phyloP scores from a whole-genome alignment of 352 stramenopile species.

The Phytopythium aichiense region DNA sequence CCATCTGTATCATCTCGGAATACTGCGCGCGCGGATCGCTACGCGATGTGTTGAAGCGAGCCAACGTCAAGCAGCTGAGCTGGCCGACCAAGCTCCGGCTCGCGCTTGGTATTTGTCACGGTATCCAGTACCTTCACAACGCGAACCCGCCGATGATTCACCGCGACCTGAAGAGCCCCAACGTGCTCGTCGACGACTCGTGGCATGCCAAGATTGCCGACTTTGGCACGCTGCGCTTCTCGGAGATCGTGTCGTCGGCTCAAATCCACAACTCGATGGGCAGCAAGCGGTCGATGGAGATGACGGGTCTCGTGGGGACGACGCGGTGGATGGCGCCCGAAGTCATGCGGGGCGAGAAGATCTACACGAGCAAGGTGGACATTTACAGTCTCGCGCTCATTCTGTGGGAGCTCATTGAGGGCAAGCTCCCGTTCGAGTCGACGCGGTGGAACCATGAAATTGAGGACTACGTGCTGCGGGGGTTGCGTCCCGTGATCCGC shows the following conservation, averaged over 20 bases:
- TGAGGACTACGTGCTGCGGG: slow-evolving; percentile 73
- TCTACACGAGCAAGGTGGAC: slow-evolving; percentile 88
- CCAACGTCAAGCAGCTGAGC: slow-evolving; percentile 62
- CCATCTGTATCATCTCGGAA: slow-evolving; percentile 95
- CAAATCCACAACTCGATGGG: slow-evolving; percentile 41
- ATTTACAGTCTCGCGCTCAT: slow-evolving; percentile 88
- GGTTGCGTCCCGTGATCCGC: slow-evolving; percentile 59
- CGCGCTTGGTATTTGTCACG: slow-evolving; percentile 72
- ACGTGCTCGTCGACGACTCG: slow-evolving; percentile 86
- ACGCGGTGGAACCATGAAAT: slow-evolving; percentile 87
- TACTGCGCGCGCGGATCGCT: slow-evolving; percentile 93
- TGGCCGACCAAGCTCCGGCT: slow-evolving; percentile 82
- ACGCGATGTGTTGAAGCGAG: slow-evolving; percentile 90
- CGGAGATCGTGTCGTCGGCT: slow-evolving; percentile 78
- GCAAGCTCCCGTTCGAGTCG: slow-evolving; percentile 74
- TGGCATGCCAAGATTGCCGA: slow-evolving; percentile 91
- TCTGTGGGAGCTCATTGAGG: slow-evolving; percentile 86
- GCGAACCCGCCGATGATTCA: slow-evolving; percentile 89
- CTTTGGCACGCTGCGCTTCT: slow-evolving; percentile 84
- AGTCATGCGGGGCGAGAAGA: slow-evolving; percentile 81
- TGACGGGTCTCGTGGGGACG: slow-evolving; percentile 86
- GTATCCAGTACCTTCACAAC: slow-evolving; percentile 90
- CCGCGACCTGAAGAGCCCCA: slow-evolving; percentile 88
- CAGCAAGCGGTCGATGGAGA: slow-evolving; percentile 49
- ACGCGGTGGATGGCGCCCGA: slow-evolving; percentile 89